Percentiles rank a stretch among this genome's conserved stretches.
These are phyloP conservation scores for Hypericum perforatum DNA, from an alignment of 345 rosid genomes.

Conservation along the genomic window DNA sequence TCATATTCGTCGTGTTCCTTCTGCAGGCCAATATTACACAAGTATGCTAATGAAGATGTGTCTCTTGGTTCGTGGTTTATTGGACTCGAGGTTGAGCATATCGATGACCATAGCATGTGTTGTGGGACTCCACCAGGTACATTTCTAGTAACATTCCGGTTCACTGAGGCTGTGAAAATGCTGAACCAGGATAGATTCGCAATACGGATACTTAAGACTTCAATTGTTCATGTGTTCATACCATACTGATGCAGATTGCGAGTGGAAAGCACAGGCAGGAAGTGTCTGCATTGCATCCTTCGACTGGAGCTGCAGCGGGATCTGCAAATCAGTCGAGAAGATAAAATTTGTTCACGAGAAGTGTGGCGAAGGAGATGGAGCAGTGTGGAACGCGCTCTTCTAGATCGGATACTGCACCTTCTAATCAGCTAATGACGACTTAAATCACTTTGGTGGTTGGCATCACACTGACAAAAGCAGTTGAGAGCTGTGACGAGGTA, in stretches of 20 bases:
- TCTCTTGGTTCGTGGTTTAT: constrained; percentile 94
- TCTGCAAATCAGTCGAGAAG: constrained; percentile 91
- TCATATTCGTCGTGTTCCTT: constrained; percentile 12
- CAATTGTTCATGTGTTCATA: background rate
- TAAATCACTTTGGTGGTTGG: no score
- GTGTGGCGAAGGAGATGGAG: constrained; percentile 87
- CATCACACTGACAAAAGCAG: no score
- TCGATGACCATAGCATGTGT: constrained; percentile 79
- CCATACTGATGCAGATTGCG: constrained; percentile 47
- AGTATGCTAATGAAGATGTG: constrained; percentile 93
- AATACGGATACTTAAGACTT: background rate
- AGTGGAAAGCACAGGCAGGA: constrained; percentile 97
- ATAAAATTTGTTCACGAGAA: constrained; percentile 67
- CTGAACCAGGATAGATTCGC: background rate
- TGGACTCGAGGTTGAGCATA: constrained; percentile 95
- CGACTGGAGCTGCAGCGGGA: constrained; percentile 98
- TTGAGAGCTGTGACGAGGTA: no score
- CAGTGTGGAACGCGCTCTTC: constrained; percentile 62
- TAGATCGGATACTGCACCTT: background rate
- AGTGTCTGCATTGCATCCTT: constrained; percentile 81
- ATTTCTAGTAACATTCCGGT: background rate
- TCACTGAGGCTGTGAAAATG: background rate
- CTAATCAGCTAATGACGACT: no score
- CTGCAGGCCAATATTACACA: constrained; percentile 80
- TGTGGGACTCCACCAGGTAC: constrained; percentile 98